These are phyloP conservation scores for Sophora flavescens DNA, from an alignment of 306 rosid species.

Conservation along the genomic window DNA sequence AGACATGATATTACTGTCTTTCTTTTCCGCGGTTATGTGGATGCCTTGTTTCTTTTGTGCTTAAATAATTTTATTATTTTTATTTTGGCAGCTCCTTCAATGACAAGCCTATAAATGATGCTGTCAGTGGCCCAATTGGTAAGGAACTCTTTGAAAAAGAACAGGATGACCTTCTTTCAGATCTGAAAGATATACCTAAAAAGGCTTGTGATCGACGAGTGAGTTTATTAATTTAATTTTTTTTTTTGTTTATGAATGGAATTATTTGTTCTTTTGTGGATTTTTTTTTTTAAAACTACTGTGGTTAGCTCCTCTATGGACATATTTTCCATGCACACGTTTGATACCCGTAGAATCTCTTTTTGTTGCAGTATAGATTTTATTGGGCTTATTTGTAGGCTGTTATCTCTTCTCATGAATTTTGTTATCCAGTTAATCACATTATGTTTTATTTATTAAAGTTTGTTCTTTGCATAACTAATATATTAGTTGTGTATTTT, in stretches of 20 bases:
- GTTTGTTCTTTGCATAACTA: constrained; percentile 18
- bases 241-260: background rate
- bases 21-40: constrained; percentile 6
- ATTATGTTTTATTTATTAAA: constrained; percentile 18
- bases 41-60: constrained; percentile 7
- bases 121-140: constrained; percentile 81
- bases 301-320: background rate
- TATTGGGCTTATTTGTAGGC: background rate
- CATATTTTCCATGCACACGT: background rate
- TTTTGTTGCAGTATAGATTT: constrained; percentile 4
- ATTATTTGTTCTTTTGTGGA: background rate
- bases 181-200: constrained; percentile 89
- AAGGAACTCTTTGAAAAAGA: constrained; percentile 88
- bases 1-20: background rate
- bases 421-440: constrained; percentile 2
- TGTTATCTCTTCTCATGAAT: background rate
- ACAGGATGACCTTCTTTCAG: constrained; percentile 94
- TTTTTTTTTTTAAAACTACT: background rate
- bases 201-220: constrained; percentile 92
- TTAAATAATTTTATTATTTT: constrained; percentile 13
- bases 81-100: constrained; percentile 75
- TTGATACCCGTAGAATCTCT: background rate
- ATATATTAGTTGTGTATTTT: constrained; percentile 4
- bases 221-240: constrained; percentile 45
- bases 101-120: constrained; percentile 87